Percentiles rank a stretch among this genome's conserved stretches.
These are phyloP conservation scores for Pisolithus orientalis DNA, from an alignment of 768 basidiomycete genomes.

Conservation along the genomic window DNA sequence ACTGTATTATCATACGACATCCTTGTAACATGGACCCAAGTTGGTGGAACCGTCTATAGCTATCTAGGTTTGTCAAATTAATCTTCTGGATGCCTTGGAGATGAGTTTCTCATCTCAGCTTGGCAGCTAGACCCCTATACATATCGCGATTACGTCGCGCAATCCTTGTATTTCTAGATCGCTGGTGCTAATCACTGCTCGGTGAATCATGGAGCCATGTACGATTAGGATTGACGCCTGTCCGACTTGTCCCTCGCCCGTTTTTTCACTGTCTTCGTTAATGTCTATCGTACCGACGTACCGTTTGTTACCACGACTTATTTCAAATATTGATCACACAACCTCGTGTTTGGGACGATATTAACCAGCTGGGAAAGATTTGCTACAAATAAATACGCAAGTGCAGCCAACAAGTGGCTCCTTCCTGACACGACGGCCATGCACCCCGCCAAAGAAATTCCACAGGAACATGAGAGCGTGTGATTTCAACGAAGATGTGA, in stretches of 20 bases:
- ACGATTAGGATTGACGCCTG: not conserved
- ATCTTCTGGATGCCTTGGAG: too few relatives aligned
- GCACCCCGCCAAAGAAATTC: not conserved
- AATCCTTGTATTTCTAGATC: slow-evolving; percentile 1
- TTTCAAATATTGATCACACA: not conserved
- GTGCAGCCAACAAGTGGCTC: too few relatives aligned
- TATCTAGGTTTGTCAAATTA: not conserved
- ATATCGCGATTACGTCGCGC: not conserved
- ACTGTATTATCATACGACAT: not conserved
- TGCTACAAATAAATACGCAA: too few relatives aligned
- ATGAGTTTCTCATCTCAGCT: not conserved
- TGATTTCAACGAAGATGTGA: slow-evolving; percentile 20
- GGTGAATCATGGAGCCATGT: not conserved
- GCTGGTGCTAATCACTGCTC: not conserved
- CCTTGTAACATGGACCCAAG: not conserved
- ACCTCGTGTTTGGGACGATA: not conserved
- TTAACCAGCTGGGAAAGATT: not conserved
- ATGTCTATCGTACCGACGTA: not conserved
- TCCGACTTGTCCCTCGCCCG: not conserved
- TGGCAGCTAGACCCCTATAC: not conserved
- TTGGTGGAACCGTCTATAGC: not conserved
- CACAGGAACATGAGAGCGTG: not conserved
- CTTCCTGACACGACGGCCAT: too few relatives aligned
- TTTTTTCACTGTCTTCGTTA: not conserved
- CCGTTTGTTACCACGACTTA: not conserved